These are phyloP conservation scores for Erythrophleum ivorense DNA, from an alignment of 331 rosid genomes.

Conservation along the genomic window DNA sequence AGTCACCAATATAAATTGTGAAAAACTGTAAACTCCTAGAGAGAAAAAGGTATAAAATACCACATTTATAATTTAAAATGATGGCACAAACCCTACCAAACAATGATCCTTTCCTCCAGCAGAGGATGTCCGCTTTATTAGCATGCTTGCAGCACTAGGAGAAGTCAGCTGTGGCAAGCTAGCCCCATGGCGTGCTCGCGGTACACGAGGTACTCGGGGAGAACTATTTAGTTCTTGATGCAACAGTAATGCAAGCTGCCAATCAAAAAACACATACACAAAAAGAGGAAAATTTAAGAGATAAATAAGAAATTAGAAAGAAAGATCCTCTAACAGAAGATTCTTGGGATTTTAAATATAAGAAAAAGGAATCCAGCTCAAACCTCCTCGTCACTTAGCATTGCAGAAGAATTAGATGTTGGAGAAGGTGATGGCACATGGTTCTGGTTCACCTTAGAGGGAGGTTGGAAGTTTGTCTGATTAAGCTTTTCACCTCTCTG, in stretches of 20 bases:
- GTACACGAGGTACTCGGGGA: conserved; percentile 98
- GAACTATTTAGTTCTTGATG: conserved; percentile 99
- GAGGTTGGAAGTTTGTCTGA: conserved; percentile 61
- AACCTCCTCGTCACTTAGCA: conserved; percentile 96
- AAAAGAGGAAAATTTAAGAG: conserved; percentile 9
- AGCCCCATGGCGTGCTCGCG: conserved; percentile 83
- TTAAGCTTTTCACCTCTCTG: conserved; percentile 75
- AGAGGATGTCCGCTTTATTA: conserved; percentile 73
- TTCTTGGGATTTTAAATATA: conserved; percentile 21
- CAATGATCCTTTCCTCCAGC: conserved; percentile 82
- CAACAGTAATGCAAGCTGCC: conserved; percentile 87
- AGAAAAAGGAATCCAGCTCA: conserved; percentile 36
- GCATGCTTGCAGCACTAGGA: conserved; percentile 75
- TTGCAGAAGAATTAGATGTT: conserved; percentile 63
- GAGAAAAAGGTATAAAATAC: background rate
- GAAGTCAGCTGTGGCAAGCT: conserved; percentile 86
- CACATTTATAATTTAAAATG: conserved; percentile 24
- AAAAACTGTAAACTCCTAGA: conserved; percentile 16
- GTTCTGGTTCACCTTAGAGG: conserved; percentile 78
- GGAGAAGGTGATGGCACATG: conserved; percentile 43
- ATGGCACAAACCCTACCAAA: conserved; percentile 54
- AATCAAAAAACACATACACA: background rate
- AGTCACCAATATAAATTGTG: conserved; percentile 1
- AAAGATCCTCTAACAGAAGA: background rate
- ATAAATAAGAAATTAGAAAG: conserved; percentile 18